Evolutionary conservation across 2,329 filamentous ascomycete species (phyloP), one percentile per base, ranked within the genome.

Genomic region (Verticillium klebahnii): DNA sequence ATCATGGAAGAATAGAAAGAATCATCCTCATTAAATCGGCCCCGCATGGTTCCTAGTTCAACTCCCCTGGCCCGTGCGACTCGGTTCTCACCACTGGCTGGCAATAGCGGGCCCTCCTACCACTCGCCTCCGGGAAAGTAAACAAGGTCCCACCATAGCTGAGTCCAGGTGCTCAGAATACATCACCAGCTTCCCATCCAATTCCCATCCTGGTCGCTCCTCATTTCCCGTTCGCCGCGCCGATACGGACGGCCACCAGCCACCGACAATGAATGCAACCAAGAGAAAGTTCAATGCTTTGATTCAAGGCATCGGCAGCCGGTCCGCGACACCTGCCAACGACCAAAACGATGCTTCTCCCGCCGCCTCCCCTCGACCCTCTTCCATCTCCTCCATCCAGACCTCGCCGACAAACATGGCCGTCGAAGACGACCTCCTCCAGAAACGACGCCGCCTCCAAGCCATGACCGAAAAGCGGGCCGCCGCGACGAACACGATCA

Each of bases 271-370:
- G 80, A 90, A 90, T 71, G 85, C 89, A 29, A 91, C 89, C n/a
- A 94, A 93, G 78, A 85, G 91, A 68, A 93, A 93, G 75, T 93
- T 93, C 78, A 90, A 93, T 75, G 84, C 85, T 69, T 82, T 93
- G 17, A 80, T 93, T 32, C 89, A 92, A 71, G 80, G 85, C 67
- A 81, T 89, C 68, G 85, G 85, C 69, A 84, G 78, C 52, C 40
- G 66, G 39, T 62, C 63, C 32, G 60, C 69, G 56, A 57, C 63
- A 37, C 64, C 64, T 60, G 59, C 68, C 7, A 66, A 68, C 37
- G 60, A 67, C 4, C 59, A 66, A 67, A 56, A 65, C 65, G 2
- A 63, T 66, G 64, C 62, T 45, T 34, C 52, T 58, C 62, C 39
- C 39, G 15, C 37, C 11, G 15, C 34, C 59, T 23, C 39, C 19